Evolutionary conservation across 179 eudicot genomes (phyloP).

Genomic region (Camellia oleifera): DNA sequence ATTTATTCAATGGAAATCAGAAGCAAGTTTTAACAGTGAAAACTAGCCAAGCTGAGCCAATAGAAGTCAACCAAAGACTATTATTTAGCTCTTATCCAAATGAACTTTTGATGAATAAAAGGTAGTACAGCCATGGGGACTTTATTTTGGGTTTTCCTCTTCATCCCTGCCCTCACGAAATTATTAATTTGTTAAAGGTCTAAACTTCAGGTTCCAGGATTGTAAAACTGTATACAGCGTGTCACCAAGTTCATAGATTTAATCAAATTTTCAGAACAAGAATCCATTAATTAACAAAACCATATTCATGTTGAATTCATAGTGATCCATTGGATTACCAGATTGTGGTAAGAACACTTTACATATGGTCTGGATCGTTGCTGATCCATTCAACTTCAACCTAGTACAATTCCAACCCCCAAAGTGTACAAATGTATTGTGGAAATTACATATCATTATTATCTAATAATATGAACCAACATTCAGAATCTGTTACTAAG

Average conservation of each 20-base stretch:
- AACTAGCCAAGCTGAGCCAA: background rate
- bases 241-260: background rate
- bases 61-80: background rate
- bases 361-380: background rate
- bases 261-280: background rate
- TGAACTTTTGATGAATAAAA: too few relatives aligned
- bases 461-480: too few relatives aligned
- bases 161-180: background rate
- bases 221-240: background rate
- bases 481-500: too few relatives aligned
- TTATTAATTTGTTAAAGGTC: too few relatives aligned
- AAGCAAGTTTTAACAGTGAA: background rate
- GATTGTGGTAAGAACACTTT: too few relatives aligned
- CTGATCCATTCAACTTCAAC: too few relatives aligned
- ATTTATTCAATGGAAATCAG: background rate
- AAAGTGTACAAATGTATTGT: too few relatives aligned
- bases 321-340: background rate
- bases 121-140: background rate
- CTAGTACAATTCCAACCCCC: too few relatives aligned
- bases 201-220: background rate
- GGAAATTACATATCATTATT: too few relatives aligned
- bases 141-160: background rate
- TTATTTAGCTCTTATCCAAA: background rate
- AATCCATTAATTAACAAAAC: background rate
- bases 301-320: background rate